A percentile compares a stretch with the other conserved stretches of the same genome.
These are phyloP conservation scores for Phytophthora kernoviae DNA, from an alignment of 352 stramenopile genomes.

Conservation along the genomic window DNA sequence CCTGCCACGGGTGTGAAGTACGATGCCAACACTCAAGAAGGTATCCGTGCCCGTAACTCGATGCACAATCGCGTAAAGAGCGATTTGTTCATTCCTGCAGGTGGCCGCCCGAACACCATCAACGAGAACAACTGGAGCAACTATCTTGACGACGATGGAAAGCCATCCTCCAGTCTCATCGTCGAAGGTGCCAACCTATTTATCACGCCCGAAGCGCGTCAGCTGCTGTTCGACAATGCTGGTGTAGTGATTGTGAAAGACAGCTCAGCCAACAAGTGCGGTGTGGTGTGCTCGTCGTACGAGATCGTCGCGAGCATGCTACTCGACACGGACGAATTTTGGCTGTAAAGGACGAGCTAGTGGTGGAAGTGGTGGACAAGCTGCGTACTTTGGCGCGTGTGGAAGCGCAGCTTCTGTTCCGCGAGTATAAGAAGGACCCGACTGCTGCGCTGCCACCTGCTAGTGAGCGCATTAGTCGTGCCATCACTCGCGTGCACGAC, in stretches of 20 bases:
- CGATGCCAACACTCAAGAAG: conserved; percentile 72
- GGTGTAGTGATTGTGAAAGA: conserved; percentile 98
- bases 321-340: conserved; percentile 96
- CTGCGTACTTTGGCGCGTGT: conserved; percentile 92
- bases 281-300: conserved; percentile 85
- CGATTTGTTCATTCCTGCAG: conserved; percentile 85
- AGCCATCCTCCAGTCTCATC: conserved; percentile 82
- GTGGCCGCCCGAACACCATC: conserved; percentile 83
- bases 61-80: conserved; percentile 97
- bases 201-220: conserved; percentile 80
- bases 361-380: conserved; percentile 95
- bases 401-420: conserved; percentile 97
- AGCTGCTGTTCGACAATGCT: conserved; percentile 94
- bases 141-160: conserved; percentile 69
- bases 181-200: conserved; percentile 89
- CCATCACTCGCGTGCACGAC: conserved; percentile 97
- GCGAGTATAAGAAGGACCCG: conserved; percentile 94
- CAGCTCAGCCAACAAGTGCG: conserved; percentile 93
- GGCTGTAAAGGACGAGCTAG: conserved; percentile 93
- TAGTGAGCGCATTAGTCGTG: conserved; percentile 94
- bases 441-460: conserved; percentile 88
- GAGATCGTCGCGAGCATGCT: conserved; percentile 95
- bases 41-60: conserved; percentile 95
- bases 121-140: conserved; percentile 88
- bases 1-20: conserved; percentile 69